Base-by-base conservation (phyloP, 2,329 filamentous ascomycete species). In the Penicillium sp. region DNA sequence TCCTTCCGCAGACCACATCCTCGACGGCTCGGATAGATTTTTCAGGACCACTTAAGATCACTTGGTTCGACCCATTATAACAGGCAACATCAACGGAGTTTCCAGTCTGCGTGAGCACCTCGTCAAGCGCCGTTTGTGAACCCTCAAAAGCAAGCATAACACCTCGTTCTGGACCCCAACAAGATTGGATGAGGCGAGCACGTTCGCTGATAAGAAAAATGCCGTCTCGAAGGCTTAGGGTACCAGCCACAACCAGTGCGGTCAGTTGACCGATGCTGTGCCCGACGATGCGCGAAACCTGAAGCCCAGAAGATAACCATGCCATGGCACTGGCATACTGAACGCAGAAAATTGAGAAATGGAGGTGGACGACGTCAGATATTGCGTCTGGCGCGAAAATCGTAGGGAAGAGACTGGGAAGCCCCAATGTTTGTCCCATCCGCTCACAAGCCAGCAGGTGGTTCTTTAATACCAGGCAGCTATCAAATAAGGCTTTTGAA, bases 181-280 rank as follows among this genome's bases (percentile, higher is more conserved):
- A 7, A 3, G 7, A 11, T 3, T 35, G 35, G 7, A 61, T 48
- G 5, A 61, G 38, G 2, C 8, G 15, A 4, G 59, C 54, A 11
- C 59, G 46, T 6, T 52, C 29, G 13, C n/a, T 50, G 7, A 61
- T 41, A 17, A 56, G 23, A 9, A 63, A 69, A 3, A 78, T 15
- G 1, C 69, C 63, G 52, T 79, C 76, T n/a, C 66, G 17, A 0
- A 78, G 67, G 0, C 66, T 70, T 2, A 79, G 49, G 0, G 65
- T 62, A 3, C 71, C 71, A 0, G 74, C 70, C 0, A 78, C 66
- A 30, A 71, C 72, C 0, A 79, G 65, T 0, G 75, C 76, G 0
- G 73, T 76, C 1, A 79, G 64, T 53, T 80, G 70, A 7, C 78
- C 78, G 62, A 79, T 73, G 60, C 73, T 76, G 56, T 79, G 77